Conservation (phyloP, 768 basidiomycete genomes). For the Collybia mongolica region DNA sequence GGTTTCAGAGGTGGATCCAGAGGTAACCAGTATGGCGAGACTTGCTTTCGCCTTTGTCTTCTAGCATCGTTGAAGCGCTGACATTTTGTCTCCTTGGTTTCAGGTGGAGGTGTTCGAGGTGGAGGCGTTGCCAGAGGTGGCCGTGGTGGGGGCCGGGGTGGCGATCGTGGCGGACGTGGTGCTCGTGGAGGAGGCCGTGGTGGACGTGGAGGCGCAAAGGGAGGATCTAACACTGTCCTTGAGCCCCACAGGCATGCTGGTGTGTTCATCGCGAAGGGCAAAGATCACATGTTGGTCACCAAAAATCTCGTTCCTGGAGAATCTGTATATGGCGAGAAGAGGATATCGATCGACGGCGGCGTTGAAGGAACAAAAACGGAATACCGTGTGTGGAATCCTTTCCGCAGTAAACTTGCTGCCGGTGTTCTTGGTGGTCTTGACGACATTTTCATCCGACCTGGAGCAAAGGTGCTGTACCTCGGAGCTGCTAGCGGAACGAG, state of each 20-base stretch:
- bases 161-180: slow-evolving; percentile 44
- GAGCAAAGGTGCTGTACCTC: slow-evolving; percentile 94
- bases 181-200: slow-evolving; percentile 56
- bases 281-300: slow-evolving; percentile 95
- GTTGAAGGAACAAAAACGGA: slow-evolving; percentile 86
- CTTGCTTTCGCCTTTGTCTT: slow-evolving; percentile 12
- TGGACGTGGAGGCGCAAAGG: slow-evolving; percentile 69
- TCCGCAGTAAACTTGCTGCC: slow-evolving; percentile 94
- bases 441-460: slow-evolving; percentile 88
- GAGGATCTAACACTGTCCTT: slow-evolving; percentile 86
- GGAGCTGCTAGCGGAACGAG: slow-evolving; percentile 98
- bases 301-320: slow-evolving; percentile 98
- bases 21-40: slow-evolving; percentile 35
- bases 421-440: slow-evolving; percentile 96
- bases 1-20: slow-evolving; percentile 42
- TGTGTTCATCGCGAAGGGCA: slow-evolving; percentile 96
- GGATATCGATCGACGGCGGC: slow-evolving; percentile 81
- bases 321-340: slow-evolving; percentile 97
- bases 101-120: slow-evolving; percentile 35
- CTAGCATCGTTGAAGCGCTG: background rate
- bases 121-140: slow-evolving; percentile 40
- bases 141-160: slow-evolving; percentile 37
- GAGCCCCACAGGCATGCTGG: slow-evolving; percentile 95
- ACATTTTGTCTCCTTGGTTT: slow-evolving; percentile 14
- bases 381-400: slow-evolving; percentile 99